Evolutionary conservation across 2,329 filamentous ascomycete genomes (phyloP).

Genomic region (Fusarium duplospermum): DNA sequence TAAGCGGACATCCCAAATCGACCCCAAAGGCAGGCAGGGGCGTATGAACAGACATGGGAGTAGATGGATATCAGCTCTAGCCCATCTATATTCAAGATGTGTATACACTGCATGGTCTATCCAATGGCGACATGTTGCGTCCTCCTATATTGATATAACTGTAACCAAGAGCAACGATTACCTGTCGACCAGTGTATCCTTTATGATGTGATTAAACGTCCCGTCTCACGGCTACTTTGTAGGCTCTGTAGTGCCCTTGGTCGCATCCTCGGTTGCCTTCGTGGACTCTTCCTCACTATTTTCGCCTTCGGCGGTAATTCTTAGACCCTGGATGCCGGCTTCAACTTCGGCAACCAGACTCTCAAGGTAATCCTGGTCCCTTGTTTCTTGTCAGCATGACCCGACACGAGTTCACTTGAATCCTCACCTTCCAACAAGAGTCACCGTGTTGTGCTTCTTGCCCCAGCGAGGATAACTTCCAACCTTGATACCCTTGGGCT

Average conservation of each 20-base stretch:
- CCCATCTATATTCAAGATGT: background rate
- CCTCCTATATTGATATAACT: conserved; percentile 6
- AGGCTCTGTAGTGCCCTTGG: conserved; percentile 17
- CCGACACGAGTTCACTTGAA: conserved; percentile 29
- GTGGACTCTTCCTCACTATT: conserved; percentile 69
- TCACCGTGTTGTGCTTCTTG: conserved; percentile 88
- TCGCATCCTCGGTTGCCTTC: conserved; percentile 22
- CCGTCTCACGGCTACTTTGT: conserved; percentile 23
- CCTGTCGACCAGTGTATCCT: background rate
- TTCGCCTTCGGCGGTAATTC: conserved; percentile 75
- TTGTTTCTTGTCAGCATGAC: conserved; percentile 51
- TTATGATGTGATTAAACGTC: background rate
- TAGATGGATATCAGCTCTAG: conserved; percentile 2
- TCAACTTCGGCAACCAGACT: conserved; percentile 82
- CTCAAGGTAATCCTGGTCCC: conserved; percentile 82
- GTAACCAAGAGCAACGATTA: background rate
- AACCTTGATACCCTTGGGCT: conserved; percentile 85
- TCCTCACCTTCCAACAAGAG: conserved; percentile 75
- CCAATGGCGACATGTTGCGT: conserved; percentile 13
- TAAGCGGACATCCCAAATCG: background rate
- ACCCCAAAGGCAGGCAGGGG: background rate
- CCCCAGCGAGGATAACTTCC: conserved; percentile 96
- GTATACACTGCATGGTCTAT: background rate
- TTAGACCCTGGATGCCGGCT: conserved; percentile 77
- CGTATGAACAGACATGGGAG: conserved; percentile 5